Percentiles rank a stretch among this genome's conserved stretches.
These are phyloP conservation scores for Athelia sp. DNA, from an alignment of 1,284 basidiomycete genomes.

Conservation along the genomic window DNA sequence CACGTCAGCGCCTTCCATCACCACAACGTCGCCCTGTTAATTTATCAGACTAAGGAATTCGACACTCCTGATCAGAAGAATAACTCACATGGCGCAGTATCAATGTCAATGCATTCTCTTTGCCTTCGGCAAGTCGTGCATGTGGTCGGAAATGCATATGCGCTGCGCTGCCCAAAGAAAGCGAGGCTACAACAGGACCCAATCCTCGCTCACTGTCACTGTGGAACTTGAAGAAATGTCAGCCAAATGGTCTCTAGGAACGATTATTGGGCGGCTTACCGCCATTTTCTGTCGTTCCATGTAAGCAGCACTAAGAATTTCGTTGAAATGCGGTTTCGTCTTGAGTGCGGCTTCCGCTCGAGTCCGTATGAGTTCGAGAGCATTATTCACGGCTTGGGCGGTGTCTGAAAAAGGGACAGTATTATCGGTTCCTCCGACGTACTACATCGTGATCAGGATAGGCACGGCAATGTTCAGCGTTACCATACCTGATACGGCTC, in stretches of 20 bases:
- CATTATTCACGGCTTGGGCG: slow-evolving; percentile 49
- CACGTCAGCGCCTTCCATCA: slow-evolving; percentile 67
- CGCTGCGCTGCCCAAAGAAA: slow-evolving; percentile 68
- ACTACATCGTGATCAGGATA: slow-evolving; percentile 35
- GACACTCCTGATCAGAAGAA: background rate
- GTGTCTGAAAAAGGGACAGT: slow-evolving; percentile 60
- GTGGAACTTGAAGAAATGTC: slow-evolving; percentile 53
- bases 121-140: slow-evolving; percentile 27
- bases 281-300: slow-evolving; percentile 81
- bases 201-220: slow-evolving; percentile 70
- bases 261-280: slow-evolving; percentile 36
- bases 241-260: background rate
- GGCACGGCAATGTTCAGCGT: background rate
- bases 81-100: slow-evolving; percentile 61
- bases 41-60: slow-evolving; percentile 2
- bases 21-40: slow-evolving; percentile 63
- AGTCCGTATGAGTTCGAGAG: slow-evolving; percentile 51
- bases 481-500: slow-evolving; percentile 60
- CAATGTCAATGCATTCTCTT: slow-evolving; percentile 42
- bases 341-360: slow-evolving; percentile 40
- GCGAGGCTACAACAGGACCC: slow-evolving; percentile 65
- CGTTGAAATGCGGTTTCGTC: slow-evolving; percentile 51
- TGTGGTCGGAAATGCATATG: slow-evolving; percentile 68
- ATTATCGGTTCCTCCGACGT: slow-evolving; percentile 67
- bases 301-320: slow-evolving; percentile 74